These are phyloP conservation scores for Floccularia luteovirens DNA, from an alignment of 768 basidiomycete species.

Conservation along the genomic window DNA sequence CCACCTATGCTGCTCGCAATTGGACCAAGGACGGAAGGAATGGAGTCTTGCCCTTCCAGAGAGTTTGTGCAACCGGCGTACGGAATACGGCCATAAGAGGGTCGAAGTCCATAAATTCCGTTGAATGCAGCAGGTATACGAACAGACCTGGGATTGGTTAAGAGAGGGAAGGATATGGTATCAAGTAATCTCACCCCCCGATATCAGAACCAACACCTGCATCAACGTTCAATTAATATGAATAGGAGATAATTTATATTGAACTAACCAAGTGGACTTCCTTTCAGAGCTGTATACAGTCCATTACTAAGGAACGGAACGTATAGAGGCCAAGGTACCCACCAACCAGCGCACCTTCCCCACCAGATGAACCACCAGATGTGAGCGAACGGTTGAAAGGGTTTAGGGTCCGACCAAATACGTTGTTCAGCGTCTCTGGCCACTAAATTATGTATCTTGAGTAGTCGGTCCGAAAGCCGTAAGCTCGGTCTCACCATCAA, in stretches of 20 bases:
- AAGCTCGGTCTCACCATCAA: conserved; percentile 41
- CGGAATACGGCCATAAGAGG: conserved; percentile 64
- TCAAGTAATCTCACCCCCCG: conserved; percentile 49
- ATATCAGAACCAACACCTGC: conserved; percentile 76
- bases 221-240: conserved; percentile 14
- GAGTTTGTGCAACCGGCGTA: conserved; percentile 61
- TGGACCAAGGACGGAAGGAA: conserved; percentile 72
- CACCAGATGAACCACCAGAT: conserved; percentile 78
- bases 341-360: conserved; percentile 75
- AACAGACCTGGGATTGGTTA: conserved; percentile 41
- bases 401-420: conserved; percentile 76
- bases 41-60: conserved; percentile 63
- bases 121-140: conserved; percentile 65
- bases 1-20: conserved; percentile 49
- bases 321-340: conserved; percentile 8
- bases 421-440: conserved; percentile 69
- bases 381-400: conserved; percentile 69
- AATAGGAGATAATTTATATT: not conserved
- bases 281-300: conserved; percentile 26
- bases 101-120: conserved; percentile 65
- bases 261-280: conserved; percentile 31
- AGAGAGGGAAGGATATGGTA: not conserved
- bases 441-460: conserved; percentile 32
- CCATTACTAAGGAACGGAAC: not conserved
- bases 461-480: not conserved